phyloP scores from a whole-genome alignment of 768 basidiomycete genomes.

The Cystofilobasidium capitatum region DNA sequence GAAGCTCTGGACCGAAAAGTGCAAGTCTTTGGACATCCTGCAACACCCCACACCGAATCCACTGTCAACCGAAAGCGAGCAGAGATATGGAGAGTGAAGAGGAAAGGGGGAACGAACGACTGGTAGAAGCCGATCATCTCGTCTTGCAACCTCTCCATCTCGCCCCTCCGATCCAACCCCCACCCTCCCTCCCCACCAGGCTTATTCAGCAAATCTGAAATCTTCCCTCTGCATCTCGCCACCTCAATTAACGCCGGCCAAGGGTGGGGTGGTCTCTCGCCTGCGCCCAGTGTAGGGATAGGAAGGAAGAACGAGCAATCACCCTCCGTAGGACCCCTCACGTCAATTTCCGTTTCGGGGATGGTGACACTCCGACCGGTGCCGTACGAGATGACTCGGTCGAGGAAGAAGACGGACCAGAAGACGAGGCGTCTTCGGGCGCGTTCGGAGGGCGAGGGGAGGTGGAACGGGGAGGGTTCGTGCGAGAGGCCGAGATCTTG shows the following conservation, averaged over 20 bases:
- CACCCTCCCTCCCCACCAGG: background rate
- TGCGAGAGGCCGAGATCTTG: slow-evolving; percentile 21
- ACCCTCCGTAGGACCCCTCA: slow-evolving; percentile 6
- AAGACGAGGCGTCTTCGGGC: slow-evolving; percentile 19
- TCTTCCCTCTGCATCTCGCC: slow-evolving; percentile 11
- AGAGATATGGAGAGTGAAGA: background rate
- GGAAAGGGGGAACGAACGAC: background rate
- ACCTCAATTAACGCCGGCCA: slow-evolving; percentile 21
- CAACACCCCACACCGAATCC: background rate
- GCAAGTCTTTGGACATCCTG: slow-evolving; percentile 15
- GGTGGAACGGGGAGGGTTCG: slow-evolving; percentile 10
- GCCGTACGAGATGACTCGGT: slow-evolving; percentile 18
- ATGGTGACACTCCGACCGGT: slow-evolving; percentile 19
- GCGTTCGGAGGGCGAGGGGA: slow-evolving; percentile 9
- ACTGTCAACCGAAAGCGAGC: background rate
- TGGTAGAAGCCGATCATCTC: slow-evolving; percentile 24
- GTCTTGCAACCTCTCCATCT: slow-evolving; percentile 18
- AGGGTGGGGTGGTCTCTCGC: background rate
- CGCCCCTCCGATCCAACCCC: slow-evolving; percentile 4
- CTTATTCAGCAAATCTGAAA: slow-evolving; percentile 15
- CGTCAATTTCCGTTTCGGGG: slow-evolving; percentile 24
- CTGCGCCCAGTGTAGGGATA: background rate
- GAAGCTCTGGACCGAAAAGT: slow-evolving; percentile 23
- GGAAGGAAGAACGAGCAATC: slow-evolving; percentile 22
- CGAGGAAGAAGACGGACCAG: slow-evolving; percentile 26